Evolutionary conservation across 1,284 basidiomycete species (phyloP).

Genomic region (Polyporus tsugae): DNA sequence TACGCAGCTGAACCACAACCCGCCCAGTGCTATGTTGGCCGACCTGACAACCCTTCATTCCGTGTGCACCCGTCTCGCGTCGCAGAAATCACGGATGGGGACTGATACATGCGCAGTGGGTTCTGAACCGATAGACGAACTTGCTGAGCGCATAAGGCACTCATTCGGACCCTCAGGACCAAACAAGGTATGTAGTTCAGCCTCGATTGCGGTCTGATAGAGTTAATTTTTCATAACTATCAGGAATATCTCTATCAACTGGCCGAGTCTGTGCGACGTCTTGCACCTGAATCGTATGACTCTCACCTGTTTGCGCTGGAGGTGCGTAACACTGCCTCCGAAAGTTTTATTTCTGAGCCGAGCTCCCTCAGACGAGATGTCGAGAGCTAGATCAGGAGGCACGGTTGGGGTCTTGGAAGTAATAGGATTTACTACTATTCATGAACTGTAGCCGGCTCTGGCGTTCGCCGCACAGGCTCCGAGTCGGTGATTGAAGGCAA

Average conservation of each 20-base stretch:
- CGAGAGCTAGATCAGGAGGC: slow-evolving; percentile 39
- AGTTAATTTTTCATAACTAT: not conserved
- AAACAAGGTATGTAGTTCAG: slow-evolving; percentile 68
- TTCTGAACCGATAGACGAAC: slow-evolving; percentile 73
- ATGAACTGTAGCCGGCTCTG: too few species aligned
- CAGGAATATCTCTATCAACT: slow-evolving; percentile 83
- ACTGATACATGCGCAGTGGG: slow-evolving; percentile 60
- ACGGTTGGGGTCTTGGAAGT: not conserved
- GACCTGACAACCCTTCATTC: slow-evolving; percentile 82
- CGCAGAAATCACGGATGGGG: too few species aligned
- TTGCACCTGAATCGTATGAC: slow-evolving; percentile 80
- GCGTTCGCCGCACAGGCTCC: too few species aligned
- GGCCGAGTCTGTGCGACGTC: slow-evolving; percentile 68
- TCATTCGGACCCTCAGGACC: slow-evolving; percentile 84
- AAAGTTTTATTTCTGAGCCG: not conserved
- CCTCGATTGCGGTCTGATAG: too few species aligned
- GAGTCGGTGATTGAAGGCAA: not conserved
- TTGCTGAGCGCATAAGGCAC: slow-evolving; percentile 75
- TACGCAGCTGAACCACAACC: slow-evolving; percentile 38
- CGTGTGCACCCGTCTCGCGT: slow-evolving; percentile 48
- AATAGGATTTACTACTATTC: too few species aligned
- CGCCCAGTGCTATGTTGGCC: slow-evolving; percentile 73
- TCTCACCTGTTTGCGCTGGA: slow-evolving; percentile 83
- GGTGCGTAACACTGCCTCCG: slow-evolving; percentile 45
- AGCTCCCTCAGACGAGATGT: slow-evolving; percentile 39